Base-by-base conservation (phyloP, 1,284 basidiomycete genomes). In the Gymnopus androsaceus region DNA sequence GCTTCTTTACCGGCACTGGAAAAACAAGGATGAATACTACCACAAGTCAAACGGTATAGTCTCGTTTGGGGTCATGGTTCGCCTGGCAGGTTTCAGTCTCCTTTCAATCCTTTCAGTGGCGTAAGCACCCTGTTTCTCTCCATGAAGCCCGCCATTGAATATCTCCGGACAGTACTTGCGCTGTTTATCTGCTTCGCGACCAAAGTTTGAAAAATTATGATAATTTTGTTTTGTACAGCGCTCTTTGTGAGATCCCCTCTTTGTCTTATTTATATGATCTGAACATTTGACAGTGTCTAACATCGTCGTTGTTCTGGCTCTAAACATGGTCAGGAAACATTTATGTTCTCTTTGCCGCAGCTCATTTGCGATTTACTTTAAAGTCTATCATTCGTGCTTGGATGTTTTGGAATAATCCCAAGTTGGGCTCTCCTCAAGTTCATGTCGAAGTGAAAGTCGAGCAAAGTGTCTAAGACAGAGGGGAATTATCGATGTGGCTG, bases 1-100 rank as follows among this genome's bases (percentile, higher is more conserved):
- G 12, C 17, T 52, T 12, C 37, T 51, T 21, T 51, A 52, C 30
- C 28, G 33, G 23, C 27, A 33, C 30, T n/a, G 51, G 38, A 52
- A 42, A 27, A 7, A 19, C 12, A 12, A 12, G 23, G 15, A 12
- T 33, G 40, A 52, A n/a, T 28, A 33, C 23, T 25, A 42, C 8
- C 23, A 21, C 5, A n/a, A 28, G 15, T 52, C 51, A 2, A 31
- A 52, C n/a, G 51, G 51, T 33, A 21, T 3, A 15, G 28, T 52
- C 15, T 33, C 51, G 3, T 33, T 44, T 25, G 28, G 40, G 17
- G 38, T 52, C 4, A 31, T 52, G 37, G n/a, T 42, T 27, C 40
- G 38, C 23, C 40, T 52, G 6, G 40, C 40, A 33, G 12, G 40
- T 12, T 52, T 42, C 30, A 52, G 51, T 25, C n/a, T 42, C 6